Base-by-base conservation (phyloP, 805 yeast species). In the Sugiyamaella mastotermitis region DNA sequence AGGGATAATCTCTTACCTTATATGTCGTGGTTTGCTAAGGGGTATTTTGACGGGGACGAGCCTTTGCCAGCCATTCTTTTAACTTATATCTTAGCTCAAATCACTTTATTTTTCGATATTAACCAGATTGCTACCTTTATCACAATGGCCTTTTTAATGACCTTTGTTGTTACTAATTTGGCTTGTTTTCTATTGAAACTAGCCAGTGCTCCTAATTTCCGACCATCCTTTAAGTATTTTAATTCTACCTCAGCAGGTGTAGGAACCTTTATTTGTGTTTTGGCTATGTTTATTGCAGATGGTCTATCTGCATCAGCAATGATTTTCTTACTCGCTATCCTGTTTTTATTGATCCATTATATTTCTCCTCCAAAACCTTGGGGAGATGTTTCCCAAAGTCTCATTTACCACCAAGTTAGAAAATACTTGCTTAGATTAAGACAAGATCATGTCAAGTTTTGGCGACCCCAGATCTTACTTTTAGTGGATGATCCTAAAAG, bases 301-400 rank as follows among this genome's bases (percentile, higher is more conserved):
- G 94, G 95, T 24, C 53, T 82, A 11, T 83, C 94, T 2, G 97
- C 98, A 0, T 68, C 85, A 2, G 68, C 80, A 22, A 80, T 88
- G 18, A 73, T 87, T 19, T 61, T 80, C 8, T 74, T 80, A 38
- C 67, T 87, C 50, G 57, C 76, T 27, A 64, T 79, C 13, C 62
- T 92, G 30, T 83, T 92, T 49, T 55, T 86, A 31, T 58, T 83
- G 38, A 92, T 92, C 47, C 97, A 92, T 57, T 86, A 87, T 54
- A 72, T 77, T 35, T 83, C 95, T 8, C 96, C 97, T 1, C 97
- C 98, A 4, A 87, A 86, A 56, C 83, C 88, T 23, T 92, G 96
- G 88, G 99, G 99, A 24, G 99, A 92, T 61, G 97, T 92, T 17
- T 88, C 97, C 2, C 98, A 92, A 60, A 77, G 88, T 29, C 69